phyloP scores from a whole-genome alignment of 768 basidiomycete species.

The Dentipellis sp. region DNA sequence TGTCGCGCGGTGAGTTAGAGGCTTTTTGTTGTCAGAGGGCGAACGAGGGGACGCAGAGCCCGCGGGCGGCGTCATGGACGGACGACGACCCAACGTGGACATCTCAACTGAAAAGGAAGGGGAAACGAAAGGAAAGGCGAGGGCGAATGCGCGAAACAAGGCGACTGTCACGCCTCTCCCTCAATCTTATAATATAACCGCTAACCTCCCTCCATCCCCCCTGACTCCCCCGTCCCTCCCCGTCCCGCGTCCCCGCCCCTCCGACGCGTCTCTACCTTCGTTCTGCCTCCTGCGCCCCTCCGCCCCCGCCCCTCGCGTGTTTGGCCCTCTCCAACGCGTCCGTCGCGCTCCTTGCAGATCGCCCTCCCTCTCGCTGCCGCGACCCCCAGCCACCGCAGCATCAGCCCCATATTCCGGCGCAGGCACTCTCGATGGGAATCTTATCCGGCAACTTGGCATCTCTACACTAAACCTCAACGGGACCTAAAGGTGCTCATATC shows the following conservation, averaged over 20 bases:
- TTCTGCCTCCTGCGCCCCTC: neutral
- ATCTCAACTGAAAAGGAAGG: neutral
- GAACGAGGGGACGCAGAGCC: no score
- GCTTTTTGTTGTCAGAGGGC: constrained; percentile 2
- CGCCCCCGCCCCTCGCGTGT: neutral
- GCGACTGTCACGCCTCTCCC: no score
- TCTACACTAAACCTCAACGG: no score
- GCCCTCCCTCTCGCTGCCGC: neutral
- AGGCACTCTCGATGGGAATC: no score
- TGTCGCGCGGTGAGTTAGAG: constrained; percentile 8
- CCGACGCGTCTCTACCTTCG: neutral
- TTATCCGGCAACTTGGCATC: no score
- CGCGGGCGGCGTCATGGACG: constrained; percentile 26
- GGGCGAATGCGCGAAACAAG: constrained; percentile 5
- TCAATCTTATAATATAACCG: no score
- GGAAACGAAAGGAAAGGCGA: constrained; percentile 3
- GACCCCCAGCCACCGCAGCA: neutral
- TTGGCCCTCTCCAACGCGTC: neutral
- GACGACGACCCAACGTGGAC: neutral
- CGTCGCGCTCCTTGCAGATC: neutral
- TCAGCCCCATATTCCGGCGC: neutral
- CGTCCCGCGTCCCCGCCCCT: neutral
- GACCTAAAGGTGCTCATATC: neutral
- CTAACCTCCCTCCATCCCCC: no score
- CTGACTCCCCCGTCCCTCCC: no score